Conservation (phyloP, 2,329 filamentous ascomycete genomes). For the Arthroderma sp. region DNA sequence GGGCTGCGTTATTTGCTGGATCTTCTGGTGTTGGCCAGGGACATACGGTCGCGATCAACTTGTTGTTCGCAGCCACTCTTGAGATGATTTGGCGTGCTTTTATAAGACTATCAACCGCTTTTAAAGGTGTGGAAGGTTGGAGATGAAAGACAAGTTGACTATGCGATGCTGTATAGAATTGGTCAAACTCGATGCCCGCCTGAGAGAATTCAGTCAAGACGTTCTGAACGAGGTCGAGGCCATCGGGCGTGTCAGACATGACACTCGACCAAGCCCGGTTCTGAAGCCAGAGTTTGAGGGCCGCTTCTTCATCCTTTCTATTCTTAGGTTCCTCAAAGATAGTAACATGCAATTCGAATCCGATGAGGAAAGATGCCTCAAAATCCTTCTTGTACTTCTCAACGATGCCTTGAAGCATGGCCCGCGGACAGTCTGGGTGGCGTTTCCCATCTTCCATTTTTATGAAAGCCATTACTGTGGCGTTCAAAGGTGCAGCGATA, state of each 20-base stretch:
- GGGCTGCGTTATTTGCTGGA: conserved; percentile 51
- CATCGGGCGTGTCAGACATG: conserved; percentile 44
- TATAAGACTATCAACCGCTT: conserved; percentile 58
- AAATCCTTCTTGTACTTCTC: conserved; percentile 38
- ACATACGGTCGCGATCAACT: conserved; percentile 56
- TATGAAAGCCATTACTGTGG: conserved; percentile 56
- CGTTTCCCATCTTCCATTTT: conserved; percentile 40
- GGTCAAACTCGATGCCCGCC: conserved; percentile 53
- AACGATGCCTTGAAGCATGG: conserved; percentile 45
- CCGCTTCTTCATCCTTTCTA: conserved; percentile 12
- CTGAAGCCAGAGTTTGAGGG: conserved; percentile 38
- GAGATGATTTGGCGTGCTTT: conserved; percentile 58
- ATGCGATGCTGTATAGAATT: conserved; percentile 56
- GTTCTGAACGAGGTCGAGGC: conserved; percentile 49
- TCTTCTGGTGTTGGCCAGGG: conserved; percentile 49
- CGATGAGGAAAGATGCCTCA: conserved; percentile 49
- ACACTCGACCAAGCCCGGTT: conserved; percentile 61
- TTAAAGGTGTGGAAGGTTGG: conserved; percentile 46
- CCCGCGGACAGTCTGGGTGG: conserved; percentile 51
- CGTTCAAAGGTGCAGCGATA: conserved; percentile 35
- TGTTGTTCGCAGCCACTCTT: conserved; percentile 48
- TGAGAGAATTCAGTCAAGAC: conserved; percentile 48
- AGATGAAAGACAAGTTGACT: conserved; percentile 71
- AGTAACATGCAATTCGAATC: conserved; percentile 67
- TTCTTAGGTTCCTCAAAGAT: neutral